Evolutionary conservation across 805 yeast genomes (phyloP).

Genomic region (Saccharomycopsis babjevae): DNA sequence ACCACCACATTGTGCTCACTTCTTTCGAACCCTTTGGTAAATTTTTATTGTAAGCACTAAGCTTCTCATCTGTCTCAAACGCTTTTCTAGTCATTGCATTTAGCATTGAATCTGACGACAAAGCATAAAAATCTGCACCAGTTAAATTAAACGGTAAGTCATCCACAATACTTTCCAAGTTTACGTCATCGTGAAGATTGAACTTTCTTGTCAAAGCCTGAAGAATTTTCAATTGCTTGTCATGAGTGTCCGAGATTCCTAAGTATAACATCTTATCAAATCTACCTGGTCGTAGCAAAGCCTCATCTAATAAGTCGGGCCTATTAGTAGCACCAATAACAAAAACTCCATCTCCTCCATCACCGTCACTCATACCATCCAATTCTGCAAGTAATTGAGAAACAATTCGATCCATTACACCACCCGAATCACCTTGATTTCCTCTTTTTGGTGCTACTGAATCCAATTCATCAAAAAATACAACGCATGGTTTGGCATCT

Average conservation of each 20-base stretch:
- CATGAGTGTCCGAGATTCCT: conserved; percentile 87
- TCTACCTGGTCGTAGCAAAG: conserved; percentile 85
- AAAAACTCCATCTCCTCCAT: conserved; percentile 79
- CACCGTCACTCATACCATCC: conserved; percentile 85
- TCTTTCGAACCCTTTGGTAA: conserved; percentile 28
- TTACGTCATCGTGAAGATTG: conserved; percentile 47
- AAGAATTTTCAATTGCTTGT: conserved; percentile 75
- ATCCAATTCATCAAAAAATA: conserved; percentile 94
- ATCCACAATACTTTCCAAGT: conserved; percentile 48
- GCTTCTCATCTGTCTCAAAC: conserved; percentile 55
- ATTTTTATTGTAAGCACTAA: conserved; percentile 38
- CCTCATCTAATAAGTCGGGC: conserved; percentile 92
- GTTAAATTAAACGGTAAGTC: conserved; percentile 84
- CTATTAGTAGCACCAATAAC: conserved; percentile 99
- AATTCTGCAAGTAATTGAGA: conserved; percentile 90
- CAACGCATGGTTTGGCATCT: conserved; percentile 96
- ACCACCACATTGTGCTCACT: conserved; percentile 78
- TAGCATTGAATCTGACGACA: conserved; percentile 91
- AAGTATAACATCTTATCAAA: conserved; percentile 91
- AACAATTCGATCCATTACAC: conserved; percentile 97
- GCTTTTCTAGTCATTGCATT: conserved; percentile 94
- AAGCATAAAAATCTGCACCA: conserved; percentile 96
- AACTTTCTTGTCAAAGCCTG: conserved; percentile 85
- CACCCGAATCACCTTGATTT: conserved; percentile 97
- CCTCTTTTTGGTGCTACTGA: conserved; percentile 98